phyloP scores from a whole-genome alignment of 2,329 filamentous ascomycete species.

The Exophiala oligosperma region DNA sequence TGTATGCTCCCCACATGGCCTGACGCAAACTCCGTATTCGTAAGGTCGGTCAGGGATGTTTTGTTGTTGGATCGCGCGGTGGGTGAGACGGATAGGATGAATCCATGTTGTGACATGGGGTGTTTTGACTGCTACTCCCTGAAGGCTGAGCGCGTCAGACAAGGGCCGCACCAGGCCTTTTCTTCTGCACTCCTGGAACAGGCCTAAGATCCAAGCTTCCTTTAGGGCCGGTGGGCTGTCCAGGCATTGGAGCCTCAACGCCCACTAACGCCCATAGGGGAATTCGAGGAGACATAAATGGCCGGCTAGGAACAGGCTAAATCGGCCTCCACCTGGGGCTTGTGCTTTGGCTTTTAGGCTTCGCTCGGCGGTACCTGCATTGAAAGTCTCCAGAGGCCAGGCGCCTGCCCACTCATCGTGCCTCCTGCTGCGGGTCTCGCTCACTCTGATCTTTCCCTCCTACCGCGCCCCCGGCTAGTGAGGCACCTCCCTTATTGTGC shows the following conservation, averaged over 20 bases:
- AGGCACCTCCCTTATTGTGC: conserved; percentile 30
- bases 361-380: conserved; percentile 9
- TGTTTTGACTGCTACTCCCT: conserved; percentile 20
- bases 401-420: conserved; percentile 4
- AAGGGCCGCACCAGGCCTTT: background rate
- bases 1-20: background rate
- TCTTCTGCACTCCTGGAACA: background rate
- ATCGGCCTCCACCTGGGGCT: background rate
- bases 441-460: conserved; percentile 1
- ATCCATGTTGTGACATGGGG: conserved; percentile 29
- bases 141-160: conserved; percentile 23
- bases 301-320: background rate
- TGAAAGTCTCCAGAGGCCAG: background rate
- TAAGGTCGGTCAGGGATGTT: background rate
- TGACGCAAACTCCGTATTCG: background rate
- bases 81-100: conserved; percentile 22
- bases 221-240: background rate
- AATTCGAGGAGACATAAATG: no score
- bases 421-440: conserved; percentile 4
- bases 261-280: background rate
- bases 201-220: background rate
- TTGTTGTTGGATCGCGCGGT: conserved; percentile 22
- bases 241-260: background rate
- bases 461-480: background rate
- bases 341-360: conserved; percentile 4